Conservation (phyloP, 2,329 filamentous ascomycete genomes). For the Paraphaeosphaeria sporulosa region DNA sequence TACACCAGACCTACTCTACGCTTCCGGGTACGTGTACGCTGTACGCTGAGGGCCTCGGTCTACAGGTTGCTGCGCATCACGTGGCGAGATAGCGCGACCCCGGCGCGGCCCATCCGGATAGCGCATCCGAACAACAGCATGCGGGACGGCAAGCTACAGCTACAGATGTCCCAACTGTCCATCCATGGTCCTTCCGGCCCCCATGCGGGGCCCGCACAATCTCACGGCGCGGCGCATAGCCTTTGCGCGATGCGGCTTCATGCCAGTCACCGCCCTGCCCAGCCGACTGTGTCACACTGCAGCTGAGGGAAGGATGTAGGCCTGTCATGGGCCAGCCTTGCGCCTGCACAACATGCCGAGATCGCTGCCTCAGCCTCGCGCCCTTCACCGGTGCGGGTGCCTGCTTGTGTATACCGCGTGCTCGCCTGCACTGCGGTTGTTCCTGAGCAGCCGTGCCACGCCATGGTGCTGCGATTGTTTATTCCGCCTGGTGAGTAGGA, state of each 20-base stretch:
- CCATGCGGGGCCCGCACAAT: neutral
- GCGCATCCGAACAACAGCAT: neutral
- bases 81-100: neutral
- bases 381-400: neutral
- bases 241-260: neutral
- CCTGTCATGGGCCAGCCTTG: conserved; percentile 5
- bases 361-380: neutral
- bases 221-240: neutral
- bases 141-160: neutral
- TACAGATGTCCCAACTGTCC: neutral
- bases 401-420: neutral
- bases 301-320: conserved; percentile 6
- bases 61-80: neutral
- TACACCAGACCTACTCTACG: neutral
- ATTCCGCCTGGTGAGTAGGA: conserved; percentile 35
- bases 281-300: conserved; percentile 11
- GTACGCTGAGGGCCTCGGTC: neutral
- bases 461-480: conserved; percentile 39
- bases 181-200: neutral
- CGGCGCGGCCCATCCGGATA: neutral
- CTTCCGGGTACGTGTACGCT: neutral
- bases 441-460: neutral
- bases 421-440: neutral
- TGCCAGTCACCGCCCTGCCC: neutral
- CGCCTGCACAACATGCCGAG: conserved; percentile 9